A percentile compares a stretch with the other conserved stretches of the same genome.
Conservation (phyloP, 2,329 filamentous ascomycete genomes). For the Trichoderma semiorbis region DNA sequence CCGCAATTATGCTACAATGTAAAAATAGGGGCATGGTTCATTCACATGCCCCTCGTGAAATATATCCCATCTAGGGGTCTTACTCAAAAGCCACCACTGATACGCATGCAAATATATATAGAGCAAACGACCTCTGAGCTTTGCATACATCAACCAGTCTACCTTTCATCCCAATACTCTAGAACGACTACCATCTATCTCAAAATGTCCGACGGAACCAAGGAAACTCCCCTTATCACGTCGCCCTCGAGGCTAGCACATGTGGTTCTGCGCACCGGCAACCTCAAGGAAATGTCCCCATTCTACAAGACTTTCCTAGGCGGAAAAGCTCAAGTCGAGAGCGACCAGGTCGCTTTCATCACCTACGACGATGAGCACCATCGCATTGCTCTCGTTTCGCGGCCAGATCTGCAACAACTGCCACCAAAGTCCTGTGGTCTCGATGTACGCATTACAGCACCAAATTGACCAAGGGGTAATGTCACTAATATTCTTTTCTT, state of each 20-base stretch:
- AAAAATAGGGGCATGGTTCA: neutral
- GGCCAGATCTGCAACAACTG: neutral
- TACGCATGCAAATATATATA: neutral
- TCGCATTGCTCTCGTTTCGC: neutral
- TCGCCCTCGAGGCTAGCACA: neutral
- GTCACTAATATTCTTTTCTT: neutral
- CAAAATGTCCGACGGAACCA: neutral
- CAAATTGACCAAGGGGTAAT: neutral
- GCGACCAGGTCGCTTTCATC: neutral
- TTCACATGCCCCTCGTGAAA: neutral
- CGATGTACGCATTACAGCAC: neutral
- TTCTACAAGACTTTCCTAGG: neutral
- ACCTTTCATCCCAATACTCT: neutral
- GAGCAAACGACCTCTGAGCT: neutral
- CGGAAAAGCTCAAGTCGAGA: neutral
- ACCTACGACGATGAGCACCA: neutral
- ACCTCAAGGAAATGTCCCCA: neutral
- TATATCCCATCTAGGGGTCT: neutral
- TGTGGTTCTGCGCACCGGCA: neutral
- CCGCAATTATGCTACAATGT: neutral
- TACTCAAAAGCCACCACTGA: neutral
- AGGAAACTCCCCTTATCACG: neutral
- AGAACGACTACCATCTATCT: no score
- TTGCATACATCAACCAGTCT: neutral
- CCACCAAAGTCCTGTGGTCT: neutral